Conservation (phyloP, 768 basidiomycete species). For the Lactarius akahatsu region DNA sequence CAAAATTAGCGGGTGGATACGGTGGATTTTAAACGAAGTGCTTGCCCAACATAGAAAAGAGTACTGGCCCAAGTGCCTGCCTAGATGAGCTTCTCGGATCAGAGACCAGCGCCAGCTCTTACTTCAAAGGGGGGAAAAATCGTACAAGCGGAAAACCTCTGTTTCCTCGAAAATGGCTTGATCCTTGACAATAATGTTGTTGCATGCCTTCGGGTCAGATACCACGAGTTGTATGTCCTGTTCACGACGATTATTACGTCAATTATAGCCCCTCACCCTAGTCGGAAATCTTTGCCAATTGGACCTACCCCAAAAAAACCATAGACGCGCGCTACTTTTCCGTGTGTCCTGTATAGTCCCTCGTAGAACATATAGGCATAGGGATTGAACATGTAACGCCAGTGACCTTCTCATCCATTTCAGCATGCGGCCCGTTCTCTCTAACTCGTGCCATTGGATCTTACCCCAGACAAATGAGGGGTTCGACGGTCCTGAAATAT, state of each 20-base stretch:
- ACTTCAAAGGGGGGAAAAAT: conserved; percentile 9
- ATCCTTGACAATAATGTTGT: neutral
- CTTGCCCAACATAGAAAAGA: conserved; percentile 9
- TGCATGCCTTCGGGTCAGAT: conserved; percentile 25
- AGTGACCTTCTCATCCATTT: conserved; percentile 6
- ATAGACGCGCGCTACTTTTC: neutral
- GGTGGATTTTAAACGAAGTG: neutral
- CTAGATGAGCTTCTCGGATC: conserved; percentile 1
- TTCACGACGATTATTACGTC: neutral
- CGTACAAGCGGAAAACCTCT: conserved; percentile 24
- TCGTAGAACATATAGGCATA: neutral
- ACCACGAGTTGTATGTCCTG: conserved; percentile 19
- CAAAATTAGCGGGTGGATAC: neutral
- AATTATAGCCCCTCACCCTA: too few species aligned
- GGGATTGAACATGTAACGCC: neutral
- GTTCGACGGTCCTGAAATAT: conserved; percentile 4
- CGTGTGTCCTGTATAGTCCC: neutral
- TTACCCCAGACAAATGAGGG: conserved; percentile 12
- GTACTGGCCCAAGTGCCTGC: conserved; percentile 16
- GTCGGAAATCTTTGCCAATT: neutral
- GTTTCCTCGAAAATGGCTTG: conserved; percentile 2
- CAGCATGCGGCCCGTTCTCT: neutral
- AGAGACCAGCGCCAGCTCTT: conserved; percentile 12
- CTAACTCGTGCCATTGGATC: neutral
- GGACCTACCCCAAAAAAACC: conserved; percentile 3